These are phyloP conservation scores for Hypoxylon sp. DNA, from an alignment of 2,329 filamentous ascomycete species.

Conservation along the genomic window DNA sequence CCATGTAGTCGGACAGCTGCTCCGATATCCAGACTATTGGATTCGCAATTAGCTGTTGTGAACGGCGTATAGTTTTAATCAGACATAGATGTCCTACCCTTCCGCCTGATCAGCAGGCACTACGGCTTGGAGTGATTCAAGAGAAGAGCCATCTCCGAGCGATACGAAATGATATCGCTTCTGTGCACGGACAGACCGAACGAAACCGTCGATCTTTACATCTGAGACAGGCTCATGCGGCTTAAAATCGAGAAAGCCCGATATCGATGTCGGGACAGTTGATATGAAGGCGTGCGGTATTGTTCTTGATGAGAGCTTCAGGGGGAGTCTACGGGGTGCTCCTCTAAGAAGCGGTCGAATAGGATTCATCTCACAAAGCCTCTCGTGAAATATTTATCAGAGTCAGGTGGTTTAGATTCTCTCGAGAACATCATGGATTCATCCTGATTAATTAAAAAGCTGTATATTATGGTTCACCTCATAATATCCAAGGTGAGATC, in stretches of 20 bases:
- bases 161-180: slow-evolving; percentile 87
- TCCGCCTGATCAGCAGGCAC: slow-evolving; percentile 78
- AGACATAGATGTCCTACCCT: slow-evolving; percentile 69
- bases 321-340: slow-evolving; percentile 39
- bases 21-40: slow-evolving; percentile 81
- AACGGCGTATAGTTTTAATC: slow-evolving; percentile 26
- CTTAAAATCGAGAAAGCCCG: slow-evolving; percentile 69
- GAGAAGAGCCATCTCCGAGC: slow-evolving; percentile 88
- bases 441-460: slow-evolving; percentile 22
- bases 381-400: slow-evolving; percentile 15
- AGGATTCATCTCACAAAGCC: slow-evolving; percentile 45
- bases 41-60: slow-evolving; percentile 51
- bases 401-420: slow-evolving; percentile 9
- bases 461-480: slow-evolving; percentile 28
- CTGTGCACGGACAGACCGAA: slow-evolving; percentile 88
- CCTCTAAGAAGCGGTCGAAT: slow-evolving; percentile 46
- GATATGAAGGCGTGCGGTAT: slow-evolving; percentile 47
- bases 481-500: slow-evolving; percentile 13
- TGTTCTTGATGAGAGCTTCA: slow-evolving; percentile 31
- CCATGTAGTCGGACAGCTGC: slow-evolving; percentile 84
- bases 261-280: slow-evolving; percentile 62
- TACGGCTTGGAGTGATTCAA: slow-evolving; percentile 84
- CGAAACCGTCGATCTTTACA: slow-evolving; percentile 80
- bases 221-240: slow-evolving; percentile 61
- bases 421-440: slow-evolving; percentile 25